A percentile compares a stretch with the other conserved stretches of the same genome.
These are phyloP conservation scores for Rhodosporidiobolus odoratus DNA, from an alignment of 768 basidiomycete genomes.

Conservation along the genomic window DNA sequence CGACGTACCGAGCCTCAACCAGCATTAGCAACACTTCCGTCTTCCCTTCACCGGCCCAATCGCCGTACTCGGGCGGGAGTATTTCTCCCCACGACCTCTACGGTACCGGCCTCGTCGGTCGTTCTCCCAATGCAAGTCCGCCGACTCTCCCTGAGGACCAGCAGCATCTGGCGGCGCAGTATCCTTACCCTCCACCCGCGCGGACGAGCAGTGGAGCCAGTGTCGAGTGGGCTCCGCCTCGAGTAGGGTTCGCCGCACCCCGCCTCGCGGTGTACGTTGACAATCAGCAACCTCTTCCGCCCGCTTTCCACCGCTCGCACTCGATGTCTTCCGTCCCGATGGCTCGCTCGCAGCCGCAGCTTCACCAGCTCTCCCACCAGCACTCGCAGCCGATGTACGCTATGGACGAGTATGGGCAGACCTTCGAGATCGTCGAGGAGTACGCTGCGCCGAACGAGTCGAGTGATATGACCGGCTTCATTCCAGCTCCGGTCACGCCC, in stretches of 20 bases:
- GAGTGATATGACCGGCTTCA: neutral
- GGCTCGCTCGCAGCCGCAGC: neutral
- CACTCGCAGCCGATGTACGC: neutral
- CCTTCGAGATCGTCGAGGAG: slow-evolving; percentile 9
- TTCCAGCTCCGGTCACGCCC: neutral
- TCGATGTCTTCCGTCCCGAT: neutral
- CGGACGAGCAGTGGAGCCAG: neutral
- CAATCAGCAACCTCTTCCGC: neutral
- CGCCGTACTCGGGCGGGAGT: neutral
- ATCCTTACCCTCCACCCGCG: neutral
- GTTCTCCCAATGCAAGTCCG: neutral
- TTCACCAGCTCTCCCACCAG: neutral
- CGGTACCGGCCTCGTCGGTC: neutral
- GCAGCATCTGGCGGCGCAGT: neutral
- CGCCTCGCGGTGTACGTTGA: neutral
- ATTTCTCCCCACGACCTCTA: neutral
- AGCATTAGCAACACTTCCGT: neutral
- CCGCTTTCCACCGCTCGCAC: neutral
- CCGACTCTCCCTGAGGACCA: neutral
- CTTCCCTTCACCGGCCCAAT: neutral
- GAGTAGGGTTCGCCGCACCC: too few species aligned
- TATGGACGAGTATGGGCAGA: neutral
- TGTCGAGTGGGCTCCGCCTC: neutral
- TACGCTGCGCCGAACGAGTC: neutral
- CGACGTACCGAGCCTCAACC: neutral